Evolutionary conservation across 2,329 filamentous ascomycete genomes (phyloP), one percentile per base, ranked within the genome.

Genomic region (Tolypocladium nubicola): DNA sequence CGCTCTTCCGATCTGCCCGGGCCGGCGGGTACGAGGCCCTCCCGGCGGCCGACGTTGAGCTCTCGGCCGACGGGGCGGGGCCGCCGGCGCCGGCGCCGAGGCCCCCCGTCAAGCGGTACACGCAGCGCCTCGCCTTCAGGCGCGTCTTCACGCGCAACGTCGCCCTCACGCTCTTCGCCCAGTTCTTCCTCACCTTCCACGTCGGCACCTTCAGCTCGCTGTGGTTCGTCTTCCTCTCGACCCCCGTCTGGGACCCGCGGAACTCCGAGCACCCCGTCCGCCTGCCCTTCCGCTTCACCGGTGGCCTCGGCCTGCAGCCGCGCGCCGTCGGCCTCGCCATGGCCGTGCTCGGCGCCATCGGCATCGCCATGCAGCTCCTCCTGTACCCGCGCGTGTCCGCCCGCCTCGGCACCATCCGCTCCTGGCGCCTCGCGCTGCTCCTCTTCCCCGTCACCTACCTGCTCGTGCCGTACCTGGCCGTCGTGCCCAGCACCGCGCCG

Each of bases 181-280:
- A 88, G 61, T 86, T 86, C 63, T 78, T 90, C 58, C 79, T 90
- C 53, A 82, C 84, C 21, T 82, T 90, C 61, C 88, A 91, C 70
- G 78, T 90, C 64, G 87, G 85, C 59, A 86, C 87, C 35, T 92
- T 90, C 75, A 87, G 89, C 66, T 82, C 86, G 2, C 80, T 92
- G 50, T 89, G 86, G 75, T 88, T 89, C 60, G 79, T 90, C 54
- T 91, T 92, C 70, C 78, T 92, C 52, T 89, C 88, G 1, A 88
- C 87, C 0, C 85, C 87, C 0, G 84, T 86, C 5, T 83, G 76
- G 60, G 71, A 77, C 63, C 75, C 77, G 0, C 45, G 63, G 13
- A 61, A 69, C 0, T 71, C 71, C 0, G 61, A 67, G 1, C 66
- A 68, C 37, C 63, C 69, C n/a, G 60, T 60, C 1, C 62, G 70